These are phyloP conservation scores for Colletotrichum siamense DNA, from an alignment of 2,329 filamentous ascomycete species.

Conservation along the genomic window DNA sequence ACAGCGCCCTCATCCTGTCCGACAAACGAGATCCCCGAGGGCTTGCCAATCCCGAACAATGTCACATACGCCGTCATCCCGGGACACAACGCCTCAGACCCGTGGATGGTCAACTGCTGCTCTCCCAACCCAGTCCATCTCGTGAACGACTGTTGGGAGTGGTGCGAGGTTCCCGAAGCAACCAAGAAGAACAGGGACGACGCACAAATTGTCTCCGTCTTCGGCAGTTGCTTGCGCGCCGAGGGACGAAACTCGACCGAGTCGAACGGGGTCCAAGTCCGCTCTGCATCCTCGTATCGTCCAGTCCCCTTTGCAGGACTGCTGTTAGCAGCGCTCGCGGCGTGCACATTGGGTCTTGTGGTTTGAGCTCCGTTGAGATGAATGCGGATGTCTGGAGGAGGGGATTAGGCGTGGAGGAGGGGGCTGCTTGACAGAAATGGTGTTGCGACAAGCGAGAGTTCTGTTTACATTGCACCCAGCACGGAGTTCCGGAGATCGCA, in stretches of 20 bases:
- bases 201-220: neutral
- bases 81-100: neutral
- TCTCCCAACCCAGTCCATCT: neutral
- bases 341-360: neutral
- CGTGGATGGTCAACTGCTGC: neutral
- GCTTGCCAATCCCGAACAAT: neutral
- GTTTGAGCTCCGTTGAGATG: neutral
- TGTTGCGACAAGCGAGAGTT: too few species aligned
- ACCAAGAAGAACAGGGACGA: neutral
- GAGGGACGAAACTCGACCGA: neutral
- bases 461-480: too few species aligned
- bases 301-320: neutral
- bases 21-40: neutral
- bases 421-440: fast-evolving
- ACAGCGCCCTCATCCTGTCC: too few species aligned
- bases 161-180: neutral
- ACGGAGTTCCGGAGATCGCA: too few species aligned
- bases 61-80: neutral
- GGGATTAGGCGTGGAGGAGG: too few species aligned
- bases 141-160: neutral
- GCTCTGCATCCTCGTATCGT: neutral
- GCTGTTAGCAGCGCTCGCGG: neutral
- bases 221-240: neutral
- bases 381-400: too few species aligned
- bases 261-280: neutral